These are phyloP conservation scores for Austropuccinia psidii DNA, from an alignment of 1,284 basidiomycete species.

Conservation along the genomic window DNA sequence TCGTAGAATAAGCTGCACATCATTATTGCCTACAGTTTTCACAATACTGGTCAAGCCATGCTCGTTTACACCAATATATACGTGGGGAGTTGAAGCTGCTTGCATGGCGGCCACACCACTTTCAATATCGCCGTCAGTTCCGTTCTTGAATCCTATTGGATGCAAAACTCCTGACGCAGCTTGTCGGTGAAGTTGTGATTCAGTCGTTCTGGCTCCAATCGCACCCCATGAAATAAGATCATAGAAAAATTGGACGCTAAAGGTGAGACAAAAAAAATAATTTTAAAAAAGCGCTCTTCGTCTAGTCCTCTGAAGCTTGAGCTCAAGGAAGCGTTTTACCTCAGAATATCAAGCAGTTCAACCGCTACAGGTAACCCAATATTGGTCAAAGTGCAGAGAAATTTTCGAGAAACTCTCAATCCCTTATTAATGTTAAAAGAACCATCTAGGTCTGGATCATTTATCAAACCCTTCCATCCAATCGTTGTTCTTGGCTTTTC, in stretches of 20 bases:
- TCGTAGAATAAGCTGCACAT: constrained; percentile 83
- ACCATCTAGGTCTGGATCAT: constrained; percentile 76
- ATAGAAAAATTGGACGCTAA: constrained; percentile 84
- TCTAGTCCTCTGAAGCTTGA: constrained; percentile 44
- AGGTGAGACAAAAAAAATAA: constrained; percentile 51
- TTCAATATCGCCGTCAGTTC: constrained; percentile 52
- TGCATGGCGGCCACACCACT: constrained; percentile 71
- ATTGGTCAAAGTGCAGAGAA: constrained; percentile 78
- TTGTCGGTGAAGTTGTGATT: constrained; percentile 84
- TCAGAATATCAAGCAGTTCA: constrained; percentile 53
- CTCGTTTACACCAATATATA: constrained; percentile 86
- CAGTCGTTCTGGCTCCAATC: constrained; percentile 93
- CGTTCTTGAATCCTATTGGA: constrained; percentile 68
- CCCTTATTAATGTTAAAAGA: constrained; percentile 91
- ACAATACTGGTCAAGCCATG: constrained; percentile 84
- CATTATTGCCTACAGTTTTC: constrained; percentile 79
- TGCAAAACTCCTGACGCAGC: constrained; percentile 70
- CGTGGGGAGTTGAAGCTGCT: constrained; percentile 73
- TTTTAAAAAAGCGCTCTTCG: constrained; percentile 55
- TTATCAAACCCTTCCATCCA: constrained; percentile 98
- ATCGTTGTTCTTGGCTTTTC: constrained; percentile 77
- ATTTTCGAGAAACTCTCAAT: constrained; percentile 75
- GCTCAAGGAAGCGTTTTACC: constrained; percentile 38
- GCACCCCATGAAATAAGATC: constrained; percentile 96
- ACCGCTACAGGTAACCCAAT: constrained; percentile 52